These are phyloP conservation scores for Neopestalotiopsis clavispora DNA, from an alignment of 2,329 filamentous ascomycete genomes.

Conservation along the genomic window DNA sequence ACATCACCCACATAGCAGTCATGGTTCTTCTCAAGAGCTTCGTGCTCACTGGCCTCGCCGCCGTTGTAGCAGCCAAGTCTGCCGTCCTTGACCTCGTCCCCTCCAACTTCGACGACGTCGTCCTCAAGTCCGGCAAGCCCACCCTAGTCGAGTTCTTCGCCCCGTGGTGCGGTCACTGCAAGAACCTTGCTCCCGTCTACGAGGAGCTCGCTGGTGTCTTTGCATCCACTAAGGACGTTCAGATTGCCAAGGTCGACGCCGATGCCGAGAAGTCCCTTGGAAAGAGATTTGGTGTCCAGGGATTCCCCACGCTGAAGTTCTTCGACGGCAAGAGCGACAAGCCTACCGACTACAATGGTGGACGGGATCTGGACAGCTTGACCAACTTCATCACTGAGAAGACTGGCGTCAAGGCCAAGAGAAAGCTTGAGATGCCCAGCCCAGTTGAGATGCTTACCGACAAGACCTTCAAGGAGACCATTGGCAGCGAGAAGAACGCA, in stretches of 20 bases:
- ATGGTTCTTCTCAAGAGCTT: conserved; percentile 68
- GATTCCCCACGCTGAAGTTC: conserved; percentile 96
- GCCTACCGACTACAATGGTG: conserved; percentile 84
- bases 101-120: conserved; percentile 87
- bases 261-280: conserved; percentile 86
- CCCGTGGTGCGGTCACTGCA: conserved; percentile 99
- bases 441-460: conserved; percentile 82
- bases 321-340: conserved; percentile 93
- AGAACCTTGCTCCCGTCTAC: conserved; percentile 92
- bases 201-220: conserved; percentile 84
- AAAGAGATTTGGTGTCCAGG: conserved; percentile 85
- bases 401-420: conserved; percentile 82
- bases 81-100: conserved; percentile 90
- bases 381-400: conserved; percentile 83
- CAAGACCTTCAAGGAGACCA: conserved; percentile 72
- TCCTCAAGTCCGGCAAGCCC: conserved; percentile 90
- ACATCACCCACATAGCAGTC: conserved; percentile 20
- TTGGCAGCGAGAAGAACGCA: conserved; percentile 88
- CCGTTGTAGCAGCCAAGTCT: conserved; percentile 70
- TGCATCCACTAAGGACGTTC: conserved; percentile 73
- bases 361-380: conserved; percentile 86
- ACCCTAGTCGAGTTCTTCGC: conserved; percentile 98
- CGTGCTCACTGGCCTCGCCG: conserved; percentile 59
- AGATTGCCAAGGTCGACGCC: conserved; percentile 95
- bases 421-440: conserved; percentile 74